A percentile compares a stretch with the other conserved stretches of the same genome.
These are phyloP conservation scores for Penicillium palitans DNA, from an alignment of 2,329 filamentous ascomycete genomes.

Conservation along the genomic window DNA sequence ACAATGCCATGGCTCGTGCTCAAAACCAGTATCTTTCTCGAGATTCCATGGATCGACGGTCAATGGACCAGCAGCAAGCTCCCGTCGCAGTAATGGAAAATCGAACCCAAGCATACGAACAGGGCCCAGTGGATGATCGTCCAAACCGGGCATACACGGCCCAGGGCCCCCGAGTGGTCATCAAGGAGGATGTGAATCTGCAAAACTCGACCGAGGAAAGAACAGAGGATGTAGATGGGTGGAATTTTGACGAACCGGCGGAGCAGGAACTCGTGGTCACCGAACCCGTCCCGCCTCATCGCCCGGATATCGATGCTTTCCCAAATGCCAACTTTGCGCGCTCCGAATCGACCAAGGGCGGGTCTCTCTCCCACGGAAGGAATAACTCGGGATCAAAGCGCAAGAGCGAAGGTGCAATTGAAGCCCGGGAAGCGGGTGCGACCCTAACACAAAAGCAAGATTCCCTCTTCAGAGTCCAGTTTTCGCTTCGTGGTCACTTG, in stretches of 20 bases:
- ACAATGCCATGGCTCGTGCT: constrained; percentile 43
- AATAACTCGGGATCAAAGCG: constrained; percentile 77
- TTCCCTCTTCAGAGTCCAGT: constrained; percentile 85
- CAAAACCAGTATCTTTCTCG: constrained; percentile 46
- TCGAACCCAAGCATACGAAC: constrained; percentile 47
- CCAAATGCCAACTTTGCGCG: constrained; percentile 75
- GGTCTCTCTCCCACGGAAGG: constrained; percentile 68
- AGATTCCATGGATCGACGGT: constrained; percentile 44
- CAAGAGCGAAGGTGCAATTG: constrained; percentile 62
- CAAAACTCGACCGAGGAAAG: constrained; percentile 49
- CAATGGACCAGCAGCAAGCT: constrained; percentile 44
- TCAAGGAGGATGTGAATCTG: constrained; percentile 47
- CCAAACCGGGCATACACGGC: constrained; percentile 60
- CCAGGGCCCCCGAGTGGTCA: constrained; percentile 54
- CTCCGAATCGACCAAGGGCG: constrained; percentile 71
- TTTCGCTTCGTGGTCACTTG: constrained; percentile 86
- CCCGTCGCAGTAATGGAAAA: constrained; percentile 58
- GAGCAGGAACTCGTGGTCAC: constrained; percentile 50
- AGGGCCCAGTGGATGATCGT: constrained; percentile 53
- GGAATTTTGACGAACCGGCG: constrained; percentile 85
- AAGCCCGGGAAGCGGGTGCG: constrained; percentile 54
- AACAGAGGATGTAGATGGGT: constrained; percentile 67
- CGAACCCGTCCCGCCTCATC: constrained; percentile 54
- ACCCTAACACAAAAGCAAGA: constrained; percentile 58
- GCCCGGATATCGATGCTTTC: constrained; percentile 86